A percentile compares a stretch with the other conserved stretches of the same genome.
These are phyloP conservation scores for Kwoniella heveanensis DNA, from an alignment of 768 basidiomycete genomes.

Conservation along the genomic window DNA sequence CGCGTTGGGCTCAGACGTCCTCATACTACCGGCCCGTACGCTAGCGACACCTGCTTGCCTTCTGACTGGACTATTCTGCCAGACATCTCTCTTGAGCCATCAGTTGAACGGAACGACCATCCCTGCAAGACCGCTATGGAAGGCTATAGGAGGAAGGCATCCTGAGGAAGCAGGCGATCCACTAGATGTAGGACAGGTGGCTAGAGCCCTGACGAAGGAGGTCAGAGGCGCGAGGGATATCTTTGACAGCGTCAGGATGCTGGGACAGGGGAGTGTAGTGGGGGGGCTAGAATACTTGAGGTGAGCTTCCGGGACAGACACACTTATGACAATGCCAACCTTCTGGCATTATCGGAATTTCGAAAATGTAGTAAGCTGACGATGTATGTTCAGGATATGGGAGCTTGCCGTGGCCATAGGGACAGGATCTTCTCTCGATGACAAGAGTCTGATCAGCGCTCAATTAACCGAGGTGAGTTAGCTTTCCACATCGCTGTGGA, in stretches of 20 bases:
- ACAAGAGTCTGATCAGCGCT: constrained; percentile 31
- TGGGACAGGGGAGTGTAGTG: constrained; percentile 37
- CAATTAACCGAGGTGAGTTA: constrained; percentile 43
- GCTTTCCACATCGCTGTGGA: too few relatives aligned
- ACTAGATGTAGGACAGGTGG: constrained; percentile 35
- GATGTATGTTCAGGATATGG: constrained; percentile 35
- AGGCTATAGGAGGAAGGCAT: background rate
- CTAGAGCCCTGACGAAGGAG: constrained; percentile 36
- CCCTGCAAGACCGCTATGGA: constrained; percentile 34
- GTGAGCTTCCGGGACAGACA: too few relatives aligned
- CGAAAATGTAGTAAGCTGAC: constrained; percentile 6
- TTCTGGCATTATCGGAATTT: background rate
- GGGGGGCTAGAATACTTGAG: constrained; percentile 39
- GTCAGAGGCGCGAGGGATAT: constrained; percentile 40
- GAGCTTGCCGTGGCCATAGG: constrained; percentile 40
- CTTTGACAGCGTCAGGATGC: constrained; percentile 40
- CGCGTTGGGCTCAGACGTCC: constrained; percentile 7
- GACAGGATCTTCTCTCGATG: constrained; percentile 38
- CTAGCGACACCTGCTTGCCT: constrained; percentile 24
- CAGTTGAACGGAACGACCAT: constrained; percentile 9
- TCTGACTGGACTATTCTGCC: constrained; percentile 23
- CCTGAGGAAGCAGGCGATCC: background rate
- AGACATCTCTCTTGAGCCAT: constrained; percentile 22
- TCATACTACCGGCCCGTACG: constrained; percentile 22
- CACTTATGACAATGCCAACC: too few relatives aligned